Evolutionary conservation across 192 early-diverging fungal species (phyloP), one percentile per base, ranked within the genome.

Genomic region (Backusella tarrabulga): DNA sequence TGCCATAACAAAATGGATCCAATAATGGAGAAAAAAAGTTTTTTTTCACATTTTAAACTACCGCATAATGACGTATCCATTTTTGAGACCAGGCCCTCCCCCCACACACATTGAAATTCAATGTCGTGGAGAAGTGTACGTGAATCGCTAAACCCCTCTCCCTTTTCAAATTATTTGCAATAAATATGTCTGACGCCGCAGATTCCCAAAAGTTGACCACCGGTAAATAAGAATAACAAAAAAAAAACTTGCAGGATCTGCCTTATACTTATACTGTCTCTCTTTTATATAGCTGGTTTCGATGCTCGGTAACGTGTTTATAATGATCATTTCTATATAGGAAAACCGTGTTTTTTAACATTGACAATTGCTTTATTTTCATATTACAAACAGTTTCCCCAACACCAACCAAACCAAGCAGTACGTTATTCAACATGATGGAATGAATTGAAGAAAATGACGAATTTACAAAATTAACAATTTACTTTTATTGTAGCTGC

Each of bases 341-440:
- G 19, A 14, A 21, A 34, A 29, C n/a, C 21, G 52, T 26, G 19
- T 34, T n/a, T 38, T 29, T 26, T 67, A 21, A 67, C 19, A 9
- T 35, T 73, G 32, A 6, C 29, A n/a, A 17, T 50, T 41, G 9
- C 15, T 73, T 50, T 34, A 35, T 36, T 34, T 71, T 15, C 32
- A 29, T 67, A 14, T 40, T 73, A 23, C 44, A 50, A 38, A n/a
- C 41, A 83, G 81, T 80, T 99, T 99, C 92, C 97, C 97, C 78
- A 99, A 99, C 93, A 92, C 91, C 83, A 98, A 99, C 90, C 97
- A 99, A 92, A 97, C 95, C 80, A 97, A 95, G 91, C 93, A 95
- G 78, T 79, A 79, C 19, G 75, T 70, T 54, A 23, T 50, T 50
- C 12, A 29, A 29, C 23, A 26, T 42, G 7, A 71, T 15, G 23